phyloP scores from a whole-genome alignment of 73 alveolate genomes.

The Stentor coeruleus region DNA sequence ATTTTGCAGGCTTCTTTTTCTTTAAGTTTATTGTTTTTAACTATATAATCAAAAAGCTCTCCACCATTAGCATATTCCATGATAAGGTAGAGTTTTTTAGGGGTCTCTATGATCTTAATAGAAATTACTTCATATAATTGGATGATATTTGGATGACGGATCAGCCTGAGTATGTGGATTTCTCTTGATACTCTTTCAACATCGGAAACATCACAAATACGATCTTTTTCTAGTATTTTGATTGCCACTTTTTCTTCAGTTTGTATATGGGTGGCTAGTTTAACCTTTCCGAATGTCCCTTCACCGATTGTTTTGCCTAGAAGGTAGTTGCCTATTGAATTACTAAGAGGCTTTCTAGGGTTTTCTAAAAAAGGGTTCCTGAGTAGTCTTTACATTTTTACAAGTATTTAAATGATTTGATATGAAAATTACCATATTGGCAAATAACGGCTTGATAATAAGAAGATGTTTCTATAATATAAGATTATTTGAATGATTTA shows the following conservation, averaged over 20 bases:
- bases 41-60: constrained; percentile 74
- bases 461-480: too few relatives aligned
- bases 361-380: too few relatives aligned
- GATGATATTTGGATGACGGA: constrained; percentile 76
- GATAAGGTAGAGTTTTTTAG: constrained; percentile 71
- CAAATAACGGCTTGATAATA: too few relatives aligned
- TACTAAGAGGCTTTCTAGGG: too few relatives aligned
- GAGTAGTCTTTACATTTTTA: too few relatives aligned
- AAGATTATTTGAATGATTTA: too few relatives aligned
- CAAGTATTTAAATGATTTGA: too few relatives aligned
- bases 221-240: constrained; percentile 35
- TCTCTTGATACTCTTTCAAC: constrained; percentile 76
- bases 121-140: constrained; percentile 76
- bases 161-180: constrained; percentile 74
- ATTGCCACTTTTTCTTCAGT: constrained; percentile 36
- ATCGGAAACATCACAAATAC: constrained; percentile 60
- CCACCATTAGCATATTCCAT: constrained; percentile 88
- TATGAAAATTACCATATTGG: too few relatives aligned
- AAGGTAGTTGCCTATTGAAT: constrained; percentile 1
- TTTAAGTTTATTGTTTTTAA: constrained; percentile 48
- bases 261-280: constrained; percentile 33
- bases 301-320: constrained; percentile 36
- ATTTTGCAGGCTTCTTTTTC: constrained; percentile 73
- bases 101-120: constrained; percentile 85
- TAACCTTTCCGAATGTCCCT: constrained; percentile 55